These are phyloP conservation scores for Diaporthe amygdali DNA, from an alignment of 2,329 filamentous ascomycete genomes.

Conservation along the genomic window DNA sequence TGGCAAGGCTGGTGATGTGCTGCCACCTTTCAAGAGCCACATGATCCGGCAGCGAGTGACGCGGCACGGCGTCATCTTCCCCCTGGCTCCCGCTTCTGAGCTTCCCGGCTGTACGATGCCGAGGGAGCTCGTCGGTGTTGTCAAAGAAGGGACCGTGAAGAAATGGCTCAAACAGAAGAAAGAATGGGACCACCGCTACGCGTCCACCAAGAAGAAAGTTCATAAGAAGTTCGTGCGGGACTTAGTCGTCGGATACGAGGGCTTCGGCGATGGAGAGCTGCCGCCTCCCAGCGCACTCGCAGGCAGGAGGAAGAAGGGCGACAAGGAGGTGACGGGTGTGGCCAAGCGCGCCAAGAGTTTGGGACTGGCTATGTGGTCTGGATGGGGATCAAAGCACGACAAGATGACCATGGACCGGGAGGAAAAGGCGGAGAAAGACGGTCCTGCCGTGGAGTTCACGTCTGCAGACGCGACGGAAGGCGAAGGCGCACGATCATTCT, in stretches of 20 bases:
- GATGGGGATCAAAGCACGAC: slow-evolving; percentile 91
- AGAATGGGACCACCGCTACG: slow-evolving; percentile 76
- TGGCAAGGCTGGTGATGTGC: slow-evolving; percentile 83
- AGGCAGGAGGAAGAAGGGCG: slow-evolving; percentile 63
- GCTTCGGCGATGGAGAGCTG: slow-evolving; percentile 72
- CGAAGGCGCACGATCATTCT: slow-evolving; percentile 46
- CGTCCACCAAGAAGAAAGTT: slow-evolving; percentile 70
- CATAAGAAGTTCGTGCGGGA: slow-evolving; percentile 78
- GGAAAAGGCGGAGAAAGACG: slow-evolving; percentile 45
- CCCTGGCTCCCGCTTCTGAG: slow-evolving; percentile 67
- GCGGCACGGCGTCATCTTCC: slow-evolving; percentile 75
- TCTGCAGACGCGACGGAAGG: slow-evolving; percentile 46
- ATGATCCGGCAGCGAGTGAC: slow-evolving; percentile 94
- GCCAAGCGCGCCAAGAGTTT: slow-evolving; percentile 65
- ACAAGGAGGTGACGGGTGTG: slow-evolving; percentile 55
- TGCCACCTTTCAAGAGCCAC: slow-evolving; percentile 79
- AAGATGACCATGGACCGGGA: slow-evolving; percentile 71
- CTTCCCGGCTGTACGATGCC: slow-evolving; percentile 70
- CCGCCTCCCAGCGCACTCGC: slow-evolving; percentile 87
- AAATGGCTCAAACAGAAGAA: slow-evolving; percentile 82
- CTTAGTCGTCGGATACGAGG: slow-evolving; percentile 72
- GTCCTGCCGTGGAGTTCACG: slow-evolving; percentile 41
- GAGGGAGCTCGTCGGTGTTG: slow-evolving; percentile 71
- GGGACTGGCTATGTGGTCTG: slow-evolving; percentile 82
- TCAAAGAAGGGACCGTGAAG: slow-evolving; percentile 79